Conservation (phyloP, 2,329 filamentous ascomycete species). For the Tothia fuscella region DNA sequence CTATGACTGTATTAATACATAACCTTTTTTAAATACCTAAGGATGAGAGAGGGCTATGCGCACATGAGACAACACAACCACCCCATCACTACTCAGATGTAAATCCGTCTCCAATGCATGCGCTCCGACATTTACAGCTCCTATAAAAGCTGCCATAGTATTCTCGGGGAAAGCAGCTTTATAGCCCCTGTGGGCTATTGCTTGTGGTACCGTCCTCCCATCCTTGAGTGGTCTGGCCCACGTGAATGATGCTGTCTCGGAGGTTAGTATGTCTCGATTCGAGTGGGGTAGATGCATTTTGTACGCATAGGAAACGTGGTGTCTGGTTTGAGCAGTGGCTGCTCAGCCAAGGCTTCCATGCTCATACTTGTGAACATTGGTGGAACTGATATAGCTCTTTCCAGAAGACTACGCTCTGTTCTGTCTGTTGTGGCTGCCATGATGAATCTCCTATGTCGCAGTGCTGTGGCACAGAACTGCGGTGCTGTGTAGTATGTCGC, state of each 20-base stretch:
- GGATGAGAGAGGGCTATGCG: constrained; percentile 16
- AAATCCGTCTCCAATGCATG: constrained; percentile 83
- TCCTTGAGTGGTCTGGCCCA: constrained; percentile 23
- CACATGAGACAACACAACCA: constrained; percentile 78
- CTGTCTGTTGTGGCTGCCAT: too few species aligned
- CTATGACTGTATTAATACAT: constrained; percentile 27
- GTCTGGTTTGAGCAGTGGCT: neutral
- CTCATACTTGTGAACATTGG: neutral
- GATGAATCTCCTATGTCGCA: too few species aligned
- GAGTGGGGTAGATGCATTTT: neutral
- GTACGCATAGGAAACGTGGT: neutral
- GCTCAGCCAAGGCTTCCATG: constrained; percentile 4
- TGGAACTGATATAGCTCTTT: too few species aligned
- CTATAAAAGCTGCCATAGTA: constrained; percentile 65
- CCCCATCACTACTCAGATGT: constrained; percentile 68
- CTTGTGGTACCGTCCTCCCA: constrained; percentile 45
- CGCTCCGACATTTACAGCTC: constrained; percentile 60
- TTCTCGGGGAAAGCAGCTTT: constrained; percentile 76
- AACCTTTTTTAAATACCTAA: too few species aligned
- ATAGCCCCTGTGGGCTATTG: constrained; percentile 69
- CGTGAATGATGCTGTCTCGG: constrained; percentile 21
- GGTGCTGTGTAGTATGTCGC: too few species aligned
- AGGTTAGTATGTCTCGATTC: neutral
- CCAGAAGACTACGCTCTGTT: too few species aligned
- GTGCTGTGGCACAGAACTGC: too few species aligned